Base-by-base conservation (phyloP, 2,329 filamentous ascomycete species). In the Sordariomycetes sp. region DNA sequence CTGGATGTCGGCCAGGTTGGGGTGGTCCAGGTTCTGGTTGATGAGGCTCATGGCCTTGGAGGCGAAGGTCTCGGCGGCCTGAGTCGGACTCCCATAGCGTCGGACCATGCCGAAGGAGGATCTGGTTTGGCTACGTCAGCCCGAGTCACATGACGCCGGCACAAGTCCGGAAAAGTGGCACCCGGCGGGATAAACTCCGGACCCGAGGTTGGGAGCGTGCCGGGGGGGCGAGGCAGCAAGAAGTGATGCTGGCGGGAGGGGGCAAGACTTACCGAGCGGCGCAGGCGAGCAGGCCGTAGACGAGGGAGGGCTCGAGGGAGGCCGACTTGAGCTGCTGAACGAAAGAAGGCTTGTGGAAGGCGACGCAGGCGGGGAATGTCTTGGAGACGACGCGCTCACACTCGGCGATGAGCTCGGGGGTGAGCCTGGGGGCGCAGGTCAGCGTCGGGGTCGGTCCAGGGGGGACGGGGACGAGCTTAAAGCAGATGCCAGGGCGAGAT, bases 331-430 rank as follows among this genome's bases (percentile, higher is more conserved):
- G 61, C 49, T 75, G 72, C 53, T 74, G 70, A 21, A 77, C 51
- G 52, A 76, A 76, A 3, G 72, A 72, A 7, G 72, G 72, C 57
- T 75, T 76, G 58, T 77, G 72, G 49, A 77, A 77, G 47, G 72
- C 72, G 27, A 77, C 70, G 48, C 71, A 76, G 41, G 72, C 70
- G 25, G 72, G 72, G 45, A 76, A 65, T 11, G 71, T 74, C 59
- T 74, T 76, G 46, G 65, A 68, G 46, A 77, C 68, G 48, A 76
- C 70, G 38, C 72, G 65, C 55, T 77, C 72, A 51, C 71, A 75
- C 55, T 77, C 72, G 43, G 64, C 57, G 40, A 75, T 59, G 40
- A 75, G 58, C 49, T 77, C 72, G 33, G 72, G 71, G 8, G 70
- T 74, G 33, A 77, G 52, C 44, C 61, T 65, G 45, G 33, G 41